Base-by-base conservation (phyloP, 2,329 filamentous ascomycete genomes). In the Fusarium pininemorale region DNA sequence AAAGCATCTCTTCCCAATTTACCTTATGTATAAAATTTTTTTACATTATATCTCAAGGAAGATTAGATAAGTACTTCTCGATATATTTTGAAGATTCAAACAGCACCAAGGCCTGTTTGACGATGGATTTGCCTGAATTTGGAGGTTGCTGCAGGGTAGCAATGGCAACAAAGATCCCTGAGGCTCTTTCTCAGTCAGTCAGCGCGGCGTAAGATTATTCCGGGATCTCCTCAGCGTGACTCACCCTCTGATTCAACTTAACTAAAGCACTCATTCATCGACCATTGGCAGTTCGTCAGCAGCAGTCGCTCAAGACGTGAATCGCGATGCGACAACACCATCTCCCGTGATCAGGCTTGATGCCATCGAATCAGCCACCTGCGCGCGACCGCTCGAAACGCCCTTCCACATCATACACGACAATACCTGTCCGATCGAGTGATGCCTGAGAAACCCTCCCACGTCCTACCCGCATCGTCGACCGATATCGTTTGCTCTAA, bases 41-140 rank as follows among this genome's bases (percentile, higher is more conserved):
- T 20, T 10, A 2, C 8, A 22, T 15, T 3, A 22, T 20, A 47
- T 15, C 8, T 2, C 0, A 8, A 4, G 3, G 0, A 7, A 28
- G 4, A 15, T 22, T 5, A 7, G 12, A 22, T 9, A 28, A 22
- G 15, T 30, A 16, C 14, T 18, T 1, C 14, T 11, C 3, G 0
- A 30, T 5, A n/a, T 50, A 5, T 0, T 30, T 30, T 16, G 0
- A 0, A 30, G 14, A 10, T 16, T 18, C 10, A 18, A 12, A 1
- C 6, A 11, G 4, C 0, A 15, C 13, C 0, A 15, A 1, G 13
- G 3, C 13, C 9, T 22, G 7, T 20, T 2, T 41, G 7, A 0
- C 4, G 6, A 14, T 56, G 1, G 1, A 20, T 8, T 7, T 5
- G 3, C 38, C 1, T 7, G 26, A 12, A 20, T 6, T 8, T 7